Base-by-base conservation (phyloP, 192 early-diverging fungal species). In the Phycomyces blakesleeanus region DNA sequence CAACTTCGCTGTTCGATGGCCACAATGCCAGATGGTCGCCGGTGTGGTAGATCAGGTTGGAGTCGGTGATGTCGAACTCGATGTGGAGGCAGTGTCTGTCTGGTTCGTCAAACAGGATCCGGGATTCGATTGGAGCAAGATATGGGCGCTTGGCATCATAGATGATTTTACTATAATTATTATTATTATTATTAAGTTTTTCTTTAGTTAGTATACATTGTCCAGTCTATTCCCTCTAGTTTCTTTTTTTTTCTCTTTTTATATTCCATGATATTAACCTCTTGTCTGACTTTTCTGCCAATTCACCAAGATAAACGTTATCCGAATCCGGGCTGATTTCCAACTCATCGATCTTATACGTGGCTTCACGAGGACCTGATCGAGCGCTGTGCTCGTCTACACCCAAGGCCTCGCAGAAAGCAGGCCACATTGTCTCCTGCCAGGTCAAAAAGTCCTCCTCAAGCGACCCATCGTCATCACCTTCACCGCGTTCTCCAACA, bases 401-500 rank as follows among this genome's bases (percentile, higher is more conserved):
- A n/a, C 85, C 86, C 66, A 95, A 83, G 57, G 84, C 81, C 49
- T 83, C 80, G 65, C 87, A 87, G 47, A 94, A 81, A 42, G 80
- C 83, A 40, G 84, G 85, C 83, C 96, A 81, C 66, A 91, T 85
- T 22, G 83, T 81, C 1, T 92, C 90, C 81, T 96, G 94, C 97
- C 97, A 99, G 38, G 87, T 83, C 34, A 94, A 71, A 72, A 94
- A 99, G 73, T 99, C 96, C 59, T 97, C 97, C 73, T 99, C 97
- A 55, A 98, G 75, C 55, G 89, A 93, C 41, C 83, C 84, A 72
- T 99, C 94, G 67, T 99, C 97, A 81, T 99, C 97, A 55, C 97
- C 97, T 71, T 97, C 95, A 34, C 97, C 97, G 40, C 79, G 74
- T 54, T 83, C 82, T 40, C 87, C 88, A 27, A 98, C 69, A 14